Evolutionary conservation across 768 basidiomycete species (phyloP), one percentile per base, ranked within the genome.

Genomic region (Mycena galopus): DNA sequence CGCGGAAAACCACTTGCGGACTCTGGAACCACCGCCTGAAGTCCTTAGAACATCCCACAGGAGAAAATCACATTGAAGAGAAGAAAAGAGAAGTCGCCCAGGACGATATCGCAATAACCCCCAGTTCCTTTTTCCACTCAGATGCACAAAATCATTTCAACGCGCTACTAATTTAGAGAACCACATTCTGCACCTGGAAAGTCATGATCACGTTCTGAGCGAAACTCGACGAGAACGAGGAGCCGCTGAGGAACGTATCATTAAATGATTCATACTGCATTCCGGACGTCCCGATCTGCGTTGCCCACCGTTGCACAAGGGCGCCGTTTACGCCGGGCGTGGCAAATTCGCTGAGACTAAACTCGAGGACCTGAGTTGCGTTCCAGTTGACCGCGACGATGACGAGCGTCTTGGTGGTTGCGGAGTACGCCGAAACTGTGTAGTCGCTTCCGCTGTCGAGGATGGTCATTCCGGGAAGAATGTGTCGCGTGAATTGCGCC

Each of bases 401-500:
- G 35, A 73, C 68, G 29, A 75, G 72, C 61, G 51, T 73, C 67
- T 71, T 56, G 37, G 58, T 37, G 37, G 33, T 44, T 47, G 74
- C 63, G 29, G 67, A 65, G 56, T 73, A 75, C 37, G 74, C 74
- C 30, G 72, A 58, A 11, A 67, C 74, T 1, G 72, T 63, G 53
- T 63, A 66, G 16, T 19, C 9, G 58, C 62, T 60, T 5, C 71
- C 72, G 33, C 71, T 50, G 51, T 73, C 67, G 50, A 75, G 21
- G 33, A 75, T 67, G 0, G 42, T 32, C 74, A 75, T 75, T 2
- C 74, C 74, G 19, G 67, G 65, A 37, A 71, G 71, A 61, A 75
- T 75, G 42, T 75, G 74, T 2, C 74, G 71, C 42, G 74, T 73
- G 60, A 75, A 75, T 35, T 75, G 74, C 44, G 71, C 74, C 9